Percentiles rank a stretch among this genome's conserved stretches.
phyloP scores from a whole-genome alignment of 2,329 filamentous ascomycete species.

The Cyphellophora attinorum region DNA sequence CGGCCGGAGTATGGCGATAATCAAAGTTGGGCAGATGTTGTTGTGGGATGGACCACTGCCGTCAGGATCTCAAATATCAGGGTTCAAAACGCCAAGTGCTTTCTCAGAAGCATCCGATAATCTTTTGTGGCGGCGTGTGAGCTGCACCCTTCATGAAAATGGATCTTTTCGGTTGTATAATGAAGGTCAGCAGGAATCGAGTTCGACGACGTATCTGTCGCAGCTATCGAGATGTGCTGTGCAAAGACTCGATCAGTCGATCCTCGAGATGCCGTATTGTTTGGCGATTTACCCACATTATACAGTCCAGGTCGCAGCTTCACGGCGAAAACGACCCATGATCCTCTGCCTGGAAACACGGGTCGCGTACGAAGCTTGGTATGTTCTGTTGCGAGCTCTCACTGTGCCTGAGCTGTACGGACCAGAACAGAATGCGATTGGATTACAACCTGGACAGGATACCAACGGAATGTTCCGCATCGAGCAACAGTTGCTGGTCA shows the following conservation, averaged over 20 bases:
- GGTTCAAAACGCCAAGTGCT: neutral
- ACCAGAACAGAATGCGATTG: constrained; percentile 36
- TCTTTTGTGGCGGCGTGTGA: constrained; percentile 66
- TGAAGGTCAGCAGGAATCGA: constrained; percentile 69
- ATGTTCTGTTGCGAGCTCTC: constrained; percentile 81
- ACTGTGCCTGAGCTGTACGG: constrained; percentile 86
- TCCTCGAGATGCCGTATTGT: constrained; percentile 86
- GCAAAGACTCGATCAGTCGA: constrained; percentile 80
- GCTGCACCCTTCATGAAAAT: constrained; percentile 88
- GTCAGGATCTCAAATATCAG: constrained; percentile 14
- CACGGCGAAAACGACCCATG: constrained; percentile 75
- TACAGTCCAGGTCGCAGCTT: constrained; percentile 59
- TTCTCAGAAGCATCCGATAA: constrained; percentile 2
- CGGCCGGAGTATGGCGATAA: constrained; percentile 67
- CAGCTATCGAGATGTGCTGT: constrained; percentile 84
- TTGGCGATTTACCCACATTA: constrained; percentile 95
- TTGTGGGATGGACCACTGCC: constrained; percentile 69
- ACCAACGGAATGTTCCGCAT: constrained; percentile 56
- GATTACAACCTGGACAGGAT: constrained; percentile 17
- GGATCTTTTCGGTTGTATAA: constrained; percentile 86
- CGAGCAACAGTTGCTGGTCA: constrained; percentile 50
- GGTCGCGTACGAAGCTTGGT: constrained; percentile 95
- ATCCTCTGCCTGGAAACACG: constrained; percentile 81
- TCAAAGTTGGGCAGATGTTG: constrained; percentile 87
- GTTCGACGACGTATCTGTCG: constrained; percentile 77